These are phyloP conservation scores for Otatea glauca DNA, from an alignment of 176 grass and related monocot genomes.

Conservation along the genomic window DNA sequence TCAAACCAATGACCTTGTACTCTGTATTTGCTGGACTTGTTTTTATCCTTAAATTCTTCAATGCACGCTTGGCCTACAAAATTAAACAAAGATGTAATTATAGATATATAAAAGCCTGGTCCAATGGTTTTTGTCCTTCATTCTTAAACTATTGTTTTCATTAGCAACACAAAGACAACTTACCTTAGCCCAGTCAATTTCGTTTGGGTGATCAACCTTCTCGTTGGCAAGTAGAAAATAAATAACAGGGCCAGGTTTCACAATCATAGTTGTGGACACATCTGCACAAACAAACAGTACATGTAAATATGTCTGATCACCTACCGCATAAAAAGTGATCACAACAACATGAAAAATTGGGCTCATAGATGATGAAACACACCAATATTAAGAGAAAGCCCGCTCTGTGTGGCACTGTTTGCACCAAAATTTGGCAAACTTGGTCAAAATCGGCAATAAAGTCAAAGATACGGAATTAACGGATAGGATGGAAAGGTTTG, in stretches of 20 bases:
- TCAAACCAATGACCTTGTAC: slow-evolving; percentile 86
- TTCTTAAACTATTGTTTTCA: neutral
- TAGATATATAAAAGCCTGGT: slow-evolving; percentile 15
- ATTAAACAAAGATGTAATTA: slow-evolving; percentile 23
- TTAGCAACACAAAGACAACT: slow-evolving; percentile 28
- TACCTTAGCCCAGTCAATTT: slow-evolving; percentile 79
- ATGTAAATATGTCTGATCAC: too few species aligned
- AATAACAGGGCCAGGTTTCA: slow-evolving; percentile 79
- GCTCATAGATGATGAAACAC: too few species aligned
- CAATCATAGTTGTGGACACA: slow-evolving; percentile 96
- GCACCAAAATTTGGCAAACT: too few species aligned
- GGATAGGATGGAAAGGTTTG: too few species aligned
- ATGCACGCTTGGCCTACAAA: slow-evolving; percentile 60
- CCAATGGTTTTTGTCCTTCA: too few species aligned
- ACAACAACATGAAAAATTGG: too few species aligned
- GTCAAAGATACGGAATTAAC: too few species aligned
- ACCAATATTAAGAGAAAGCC: too few species aligned
- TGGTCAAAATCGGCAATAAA: too few species aligned
- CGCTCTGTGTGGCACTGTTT: too few species aligned
- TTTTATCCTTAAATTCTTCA: slow-evolving; percentile 76
- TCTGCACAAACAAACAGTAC: too few species aligned
- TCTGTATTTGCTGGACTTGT: slow-evolving; percentile 61
- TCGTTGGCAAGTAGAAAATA: slow-evolving; percentile 86
- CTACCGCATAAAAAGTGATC: too few species aligned
- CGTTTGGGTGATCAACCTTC: slow-evolving; percentile 60